Evolutionary conservation across 2,329 filamentous ascomycete genomes (phyloP), one percentile per base, ranked within the genome.

Genomic region (Westerdykella ornata): DNA sequence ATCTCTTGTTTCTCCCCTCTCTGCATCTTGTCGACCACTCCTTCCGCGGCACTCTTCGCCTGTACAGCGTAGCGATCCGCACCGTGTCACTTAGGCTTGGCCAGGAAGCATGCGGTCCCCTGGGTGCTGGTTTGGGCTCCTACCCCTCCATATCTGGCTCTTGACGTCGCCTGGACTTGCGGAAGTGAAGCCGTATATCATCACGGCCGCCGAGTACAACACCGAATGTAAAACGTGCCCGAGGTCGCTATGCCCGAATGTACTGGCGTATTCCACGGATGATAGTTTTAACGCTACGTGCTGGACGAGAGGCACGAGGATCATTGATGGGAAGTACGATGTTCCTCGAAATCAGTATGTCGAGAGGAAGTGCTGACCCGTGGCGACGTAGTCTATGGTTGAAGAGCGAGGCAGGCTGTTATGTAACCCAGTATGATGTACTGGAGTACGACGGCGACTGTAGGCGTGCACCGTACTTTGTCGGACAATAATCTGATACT

Each of bases 221-320:
- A 60, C 59, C 1, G 59, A 62, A 43, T 62, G 59, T 42, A 62
- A 62, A 34, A 59, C 57, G 4, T 60, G 57, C 35, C 57, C 59
- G 17, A 49, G 49, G n/a, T 53, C 53, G 11, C 43, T 62, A 1
- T 60, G 59, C 36, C 41, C 59, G 2, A 60, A 62, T 26, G 43
- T 52, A 14, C 35, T 54, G 1, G 40, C 37, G 12, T 60, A 60
- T 41, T 35, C 19, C 3, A 20, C n/a, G 5, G 33, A 39, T 9
- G 56, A 57, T 2, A 13, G 9, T 8, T 38, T 60, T 28, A 60
- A 60, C 32, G 51, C 44, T 15, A 60, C 54, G 18, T 62, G 59
- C 40, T 60, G 56, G 55, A 60, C 57, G 2, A 44, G 42, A 15
- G 59, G 59, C 14, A 60, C 57, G 1, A 53, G 51, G 35, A 60